Evolutionary conservation across 2,329 filamentous ascomycete genomes (phyloP).

Genomic region (Leptographium wingfieldii): DNA sequence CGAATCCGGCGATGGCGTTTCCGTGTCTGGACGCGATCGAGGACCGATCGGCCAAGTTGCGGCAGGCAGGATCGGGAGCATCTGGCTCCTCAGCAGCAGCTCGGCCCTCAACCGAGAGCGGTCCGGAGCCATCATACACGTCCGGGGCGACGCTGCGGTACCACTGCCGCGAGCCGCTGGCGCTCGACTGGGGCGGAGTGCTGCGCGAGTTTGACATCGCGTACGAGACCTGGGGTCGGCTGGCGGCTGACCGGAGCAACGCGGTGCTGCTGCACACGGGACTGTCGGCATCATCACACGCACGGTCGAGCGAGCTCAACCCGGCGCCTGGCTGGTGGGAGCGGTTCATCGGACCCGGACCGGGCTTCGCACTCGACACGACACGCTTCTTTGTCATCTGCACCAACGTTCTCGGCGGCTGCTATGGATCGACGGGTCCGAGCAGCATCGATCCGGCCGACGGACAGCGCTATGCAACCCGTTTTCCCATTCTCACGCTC

Average conservation of each 20-base stretch:
- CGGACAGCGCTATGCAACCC: slow-evolving; percentile 78
- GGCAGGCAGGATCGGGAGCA: neutral
- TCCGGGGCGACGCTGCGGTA: slow-evolving; percentile 72
- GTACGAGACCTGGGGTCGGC: slow-evolving; percentile 80
- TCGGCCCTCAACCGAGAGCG: slow-evolving; percentile 47
- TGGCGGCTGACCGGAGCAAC: slow-evolving; percentile 74
- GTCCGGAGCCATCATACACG: slow-evolving; percentile 90
- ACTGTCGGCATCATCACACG: slow-evolving; percentile 92
- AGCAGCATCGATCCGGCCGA: slow-evolving; percentile 79
- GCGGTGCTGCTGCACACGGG: slow-evolving; percentile 88
- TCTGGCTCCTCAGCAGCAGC: neutral
- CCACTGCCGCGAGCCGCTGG: slow-evolving; percentile 58
- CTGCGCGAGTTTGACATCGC: slow-evolving; percentile 79
- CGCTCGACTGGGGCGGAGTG: slow-evolving; percentile 92
- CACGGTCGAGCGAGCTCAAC: slow-evolving; percentile 71
- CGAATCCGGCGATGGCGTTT: slow-evolving; percentile 79
- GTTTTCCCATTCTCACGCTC: slow-evolving; percentile 91
- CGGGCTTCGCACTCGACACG: slow-evolving; percentile 74
- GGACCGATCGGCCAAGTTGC: slow-evolving; percentile 61
- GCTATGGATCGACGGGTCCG: slow-evolving; percentile 90
- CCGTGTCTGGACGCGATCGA: slow-evolving; percentile 82
- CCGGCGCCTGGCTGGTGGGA: slow-evolving; percentile 96
- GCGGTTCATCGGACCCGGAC: slow-evolving; percentile 88
- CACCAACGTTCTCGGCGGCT: slow-evolving; percentile 92
- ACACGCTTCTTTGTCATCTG: slow-evolving; percentile 88